Evolutionary conservation across 1,139 yeast species (phyloP), one percentile per base, ranked within the genome.

Genomic region (Suhomyces choctaworum): DNA sequence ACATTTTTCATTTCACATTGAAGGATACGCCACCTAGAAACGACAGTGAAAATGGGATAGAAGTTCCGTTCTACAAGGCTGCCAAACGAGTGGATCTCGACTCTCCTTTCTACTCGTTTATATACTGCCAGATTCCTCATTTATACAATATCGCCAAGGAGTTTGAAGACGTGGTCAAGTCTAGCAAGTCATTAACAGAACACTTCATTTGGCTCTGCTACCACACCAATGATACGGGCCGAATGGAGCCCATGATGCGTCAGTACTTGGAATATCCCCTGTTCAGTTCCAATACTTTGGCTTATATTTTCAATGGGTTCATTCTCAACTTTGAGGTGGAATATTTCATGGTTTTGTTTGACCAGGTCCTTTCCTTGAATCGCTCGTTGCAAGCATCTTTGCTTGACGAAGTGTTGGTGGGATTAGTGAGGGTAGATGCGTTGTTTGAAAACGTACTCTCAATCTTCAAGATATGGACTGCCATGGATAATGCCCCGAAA

Each of bases 261-360:
- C 32, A 40, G 7, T 57, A 58, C 36, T 43, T 59, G 23, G 46
- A 45, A 27, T 42, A 41, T 13, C 35, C 43, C 8, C 39, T 33
- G 7, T 48, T 54, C 29, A 49, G 61, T 40, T 45, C 61, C 7
- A 48, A 46, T 11, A 56, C 63, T 2, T 44, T 66, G 32, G 49
- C 60, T 19, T 65, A 66, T 37, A 47, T 57, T 4, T 46, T 69
- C 34, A 51, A 58, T 25, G 59, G 60, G 4, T 62, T 57, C 38
- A 53, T 66, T 3, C 45, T 46, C 17, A 63, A 57, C 45, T 67
- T 60, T 44, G 71, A 70, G 26, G 56, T 66, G 4, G 63, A 58
- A 25, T 50, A 47, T 15, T 54, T 66, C 23, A 64, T 57, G 34
- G 39, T 42, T 4, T 39, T 56, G 25, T 48, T 61, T 40, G 49